Conservation (phyloP, 2,329 filamentous ascomycete species). For the Reticulascus tulasneorum region DNA sequence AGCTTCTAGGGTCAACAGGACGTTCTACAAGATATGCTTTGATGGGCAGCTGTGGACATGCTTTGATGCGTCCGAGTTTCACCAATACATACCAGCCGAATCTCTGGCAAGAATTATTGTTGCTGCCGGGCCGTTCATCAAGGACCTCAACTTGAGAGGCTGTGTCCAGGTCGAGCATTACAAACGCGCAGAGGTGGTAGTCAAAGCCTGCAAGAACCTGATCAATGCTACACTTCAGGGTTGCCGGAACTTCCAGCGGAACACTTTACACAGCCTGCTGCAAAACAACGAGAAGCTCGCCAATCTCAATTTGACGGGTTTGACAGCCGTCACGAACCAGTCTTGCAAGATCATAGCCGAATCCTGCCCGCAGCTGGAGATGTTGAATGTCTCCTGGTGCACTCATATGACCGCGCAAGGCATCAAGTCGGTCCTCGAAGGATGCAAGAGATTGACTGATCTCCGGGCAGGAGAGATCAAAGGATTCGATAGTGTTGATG, state of each 20-base stretch:
- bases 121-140: constrained; percentile 82
- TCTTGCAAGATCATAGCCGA: constrained; percentile 83
- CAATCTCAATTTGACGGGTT: constrained; percentile 82
- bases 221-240: constrained; percentile 86
- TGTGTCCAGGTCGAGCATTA: constrained; percentile 85
- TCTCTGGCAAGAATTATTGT: constrained; percentile 82
- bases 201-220: constrained; percentile 82
- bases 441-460: constrained; percentile 71
- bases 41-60: constrained; percentile 91
- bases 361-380: constrained; percentile 76
- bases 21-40: constrained; percentile 80
- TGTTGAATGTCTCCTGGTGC: constrained; percentile 91
- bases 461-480: constrained; percentile 76
- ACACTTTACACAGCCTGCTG: constrained; percentile 74
- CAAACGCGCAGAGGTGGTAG: constrained; percentile 71
- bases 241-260: constrained; percentile 76
- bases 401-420: constrained; percentile 76
- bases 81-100: constrained; percentile 78
- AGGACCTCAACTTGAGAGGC: constrained; percentile 83
- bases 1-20: constrained; percentile 70
- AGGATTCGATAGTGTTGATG: constrained; percentile 70
- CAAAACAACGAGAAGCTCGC: constrained; percentile 70
- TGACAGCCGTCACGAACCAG: constrained; percentile 74
- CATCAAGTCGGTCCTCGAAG: constrained; percentile 66
- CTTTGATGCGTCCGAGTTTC: constrained; percentile 82